A percentile compares a stretch with the other conserved stretches of the same genome.
phyloP scores from a whole-genome alignment of 345 rosid species.

The Cardiospermum halicacabum region DNA sequence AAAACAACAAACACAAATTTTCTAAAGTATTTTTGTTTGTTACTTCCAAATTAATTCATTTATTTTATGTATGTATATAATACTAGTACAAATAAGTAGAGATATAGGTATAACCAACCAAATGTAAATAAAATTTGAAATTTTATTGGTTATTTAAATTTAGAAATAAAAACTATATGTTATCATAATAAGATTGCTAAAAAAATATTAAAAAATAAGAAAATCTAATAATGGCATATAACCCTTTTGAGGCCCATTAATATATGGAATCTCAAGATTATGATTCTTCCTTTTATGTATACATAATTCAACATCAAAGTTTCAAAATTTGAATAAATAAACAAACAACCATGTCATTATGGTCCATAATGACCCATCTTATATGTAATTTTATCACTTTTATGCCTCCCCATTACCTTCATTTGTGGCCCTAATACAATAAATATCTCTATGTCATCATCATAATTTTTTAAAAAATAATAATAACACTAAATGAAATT shows the following conservation, averaged over 20 bases:
- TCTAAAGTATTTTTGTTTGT: not conserved
- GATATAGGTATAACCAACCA: too few species aligned
- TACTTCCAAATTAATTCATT: not conserved
- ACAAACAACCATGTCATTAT: too few species aligned
- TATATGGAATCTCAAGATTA: not conserved
- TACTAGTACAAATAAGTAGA: too few species aligned
- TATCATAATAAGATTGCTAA: too few species aligned
- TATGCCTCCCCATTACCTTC: not conserved
- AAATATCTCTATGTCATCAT: too few species aligned
- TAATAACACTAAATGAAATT: too few species aligned
- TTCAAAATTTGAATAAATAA: not conserved
- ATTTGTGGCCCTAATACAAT: not conserved
- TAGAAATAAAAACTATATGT: too few species aligned
- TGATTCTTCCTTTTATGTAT: not conserved
- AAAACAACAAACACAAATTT: not conserved
- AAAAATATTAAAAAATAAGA: too few species aligned
- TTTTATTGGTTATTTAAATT: too few species aligned
- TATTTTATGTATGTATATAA: too few species aligned
- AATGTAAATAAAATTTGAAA: too few species aligned
- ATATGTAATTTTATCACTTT: not conserved
- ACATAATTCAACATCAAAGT: not conserved
- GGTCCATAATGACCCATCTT: constrained; percentile 1
- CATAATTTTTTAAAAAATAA: too few species aligned
- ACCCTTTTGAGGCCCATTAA: not conserved
- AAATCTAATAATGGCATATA: not conserved